A percentile compares a stretch with the other conserved stretches of the same genome.
Conservation (phyloP, 345 rosid genomes). For the Odontarrhena argentea region DNA sequence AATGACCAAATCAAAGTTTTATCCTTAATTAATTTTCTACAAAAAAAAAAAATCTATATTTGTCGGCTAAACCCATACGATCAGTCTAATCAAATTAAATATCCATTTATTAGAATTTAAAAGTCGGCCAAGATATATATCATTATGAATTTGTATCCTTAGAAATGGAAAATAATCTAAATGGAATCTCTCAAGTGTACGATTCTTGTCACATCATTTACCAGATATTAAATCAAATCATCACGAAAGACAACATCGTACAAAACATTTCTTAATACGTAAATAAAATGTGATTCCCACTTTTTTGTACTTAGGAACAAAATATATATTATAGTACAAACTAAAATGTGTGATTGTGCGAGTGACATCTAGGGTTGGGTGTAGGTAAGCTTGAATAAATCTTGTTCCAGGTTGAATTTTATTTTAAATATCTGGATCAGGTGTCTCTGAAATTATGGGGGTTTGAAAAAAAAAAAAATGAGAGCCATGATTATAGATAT, state of each 20-base stretch:
- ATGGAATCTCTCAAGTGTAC: constrained; percentile 24
- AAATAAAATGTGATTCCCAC: constrained; percentile 1
- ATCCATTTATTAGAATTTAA: background rate
- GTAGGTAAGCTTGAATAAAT: constrained; percentile 1
- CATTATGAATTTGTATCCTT: background rate
- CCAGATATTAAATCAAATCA: background rate
- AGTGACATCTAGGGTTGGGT: background rate
- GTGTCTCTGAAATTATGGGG: too few species aligned
- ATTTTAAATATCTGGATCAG: too few species aligned
- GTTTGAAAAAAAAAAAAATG: too few species aligned
- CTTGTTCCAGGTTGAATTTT: background rate
- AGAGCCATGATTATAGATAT: too few species aligned
- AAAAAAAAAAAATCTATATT: too few species aligned
- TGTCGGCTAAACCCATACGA: constrained; percentile 24
- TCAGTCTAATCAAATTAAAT: constrained; percentile 6
- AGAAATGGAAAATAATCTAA: constrained; percentile 16
- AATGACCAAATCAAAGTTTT: constrained; percentile 1
- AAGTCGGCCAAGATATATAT: constrained; percentile 7
- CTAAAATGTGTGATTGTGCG: background rate
- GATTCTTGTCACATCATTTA: constrained; percentile 30
- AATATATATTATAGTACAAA: background rate
- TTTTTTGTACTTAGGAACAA: background rate
- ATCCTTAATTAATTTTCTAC: background rate
- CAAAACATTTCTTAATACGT: background rate
- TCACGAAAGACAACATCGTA: constrained; percentile 17